Conservation (phyloP, 495 filamentous ascomycete species). For the Penicillium coprophilum region DNA sequence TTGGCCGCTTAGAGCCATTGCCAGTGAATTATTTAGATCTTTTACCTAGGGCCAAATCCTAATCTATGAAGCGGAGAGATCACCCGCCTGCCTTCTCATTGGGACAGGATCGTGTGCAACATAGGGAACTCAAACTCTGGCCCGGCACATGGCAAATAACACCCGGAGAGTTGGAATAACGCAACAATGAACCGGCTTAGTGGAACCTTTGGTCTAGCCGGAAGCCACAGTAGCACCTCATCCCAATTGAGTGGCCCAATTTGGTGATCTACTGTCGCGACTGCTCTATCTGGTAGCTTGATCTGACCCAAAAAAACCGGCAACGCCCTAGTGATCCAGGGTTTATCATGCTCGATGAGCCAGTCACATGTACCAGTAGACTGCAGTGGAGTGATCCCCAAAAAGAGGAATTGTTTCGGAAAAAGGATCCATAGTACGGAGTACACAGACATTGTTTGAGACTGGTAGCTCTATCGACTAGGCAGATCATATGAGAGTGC, state of each 20-base stretch:
- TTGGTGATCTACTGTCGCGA: constrained; percentile 15
- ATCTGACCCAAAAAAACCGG: constrained; percentile 11
- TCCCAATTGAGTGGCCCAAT: constrained; percentile 1
- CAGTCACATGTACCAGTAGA: constrained; percentile 12
- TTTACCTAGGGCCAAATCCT: constrained; percentile 14
- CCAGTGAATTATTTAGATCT: constrained; percentile 20
- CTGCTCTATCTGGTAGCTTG: constrained; percentile 3
- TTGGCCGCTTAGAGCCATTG: constrained; percentile 2
- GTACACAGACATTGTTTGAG: constrained; percentile 3
- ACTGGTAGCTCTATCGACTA: constrained; percentile 1
- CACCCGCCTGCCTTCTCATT: constrained; percentile 2
- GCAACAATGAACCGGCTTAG: constrained; percentile 11
- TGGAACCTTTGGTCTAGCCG: constrained; percentile 4
- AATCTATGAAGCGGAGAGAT: constrained; percentile 19
- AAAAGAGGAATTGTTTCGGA: constrained; percentile 11
- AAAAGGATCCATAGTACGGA: constrained; percentile 1
- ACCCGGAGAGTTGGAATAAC: not conserved
- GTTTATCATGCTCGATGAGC: constrained; percentile 16
- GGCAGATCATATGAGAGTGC: constrained; percentile 4
- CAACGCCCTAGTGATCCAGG: constrained; percentile 15
- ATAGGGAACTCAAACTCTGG: not conserved
- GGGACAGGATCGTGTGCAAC: constrained; percentile 13
- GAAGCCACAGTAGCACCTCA: not conserved
- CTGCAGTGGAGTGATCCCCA: constrained; percentile 7
- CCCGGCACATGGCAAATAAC: constrained; percentile 1